Percentiles rank a stretch among this genome's conserved stretches.
These are phyloP conservation scores for Cyberlindnera veronae DNA, from an alignment of 805 yeast species.

Conservation along the genomic window DNA sequence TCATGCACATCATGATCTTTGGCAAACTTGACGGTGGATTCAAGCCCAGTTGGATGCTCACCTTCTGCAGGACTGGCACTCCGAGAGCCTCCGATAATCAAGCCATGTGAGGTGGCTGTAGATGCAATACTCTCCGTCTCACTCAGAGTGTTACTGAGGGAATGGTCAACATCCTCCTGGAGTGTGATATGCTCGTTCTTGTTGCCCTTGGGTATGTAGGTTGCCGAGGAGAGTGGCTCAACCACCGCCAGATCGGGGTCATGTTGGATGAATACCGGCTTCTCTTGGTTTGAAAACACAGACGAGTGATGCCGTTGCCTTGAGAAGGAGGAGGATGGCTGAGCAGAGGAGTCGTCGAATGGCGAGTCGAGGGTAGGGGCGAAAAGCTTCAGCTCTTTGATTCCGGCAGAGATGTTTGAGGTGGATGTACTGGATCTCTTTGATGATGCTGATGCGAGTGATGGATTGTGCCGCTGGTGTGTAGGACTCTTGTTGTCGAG, in stretches of 20 bases:
- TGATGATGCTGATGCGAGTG: not conserved
- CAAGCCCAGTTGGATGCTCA: too few relatives aligned
- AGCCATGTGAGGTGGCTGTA: too few relatives aligned
- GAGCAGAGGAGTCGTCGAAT: conserved; percentile 7
- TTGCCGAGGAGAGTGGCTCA: conserved; percentile 67
- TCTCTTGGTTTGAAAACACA: not conserved
- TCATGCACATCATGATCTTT: conserved; percentile 11
- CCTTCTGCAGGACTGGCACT: too few relatives aligned
- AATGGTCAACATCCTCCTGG: conserved; percentile 14
- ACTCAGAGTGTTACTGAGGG: conserved; percentile 1
- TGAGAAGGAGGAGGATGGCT: not conserved
- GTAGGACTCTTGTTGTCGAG: conserved; percentile 6
- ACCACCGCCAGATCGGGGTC: conserved; percentile 23
- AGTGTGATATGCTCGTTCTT: conserved; percentile 20
- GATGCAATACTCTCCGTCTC: conserved; percentile 6
- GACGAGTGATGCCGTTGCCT: conserved; percentile 13
- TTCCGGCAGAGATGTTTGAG: conserved; percentile 10
- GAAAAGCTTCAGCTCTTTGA: conserved; percentile 12
- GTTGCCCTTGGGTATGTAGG: conserved; percentile 66
- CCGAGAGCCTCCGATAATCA: too few relatives aligned
- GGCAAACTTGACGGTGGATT: conserved; percentile 15
- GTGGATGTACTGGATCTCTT: conserved; percentile 10
- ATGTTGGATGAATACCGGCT: conserved; percentile 3
- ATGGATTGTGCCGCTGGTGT: conserved; percentile 6
- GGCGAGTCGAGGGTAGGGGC: conserved; percentile 11